Evolutionary conservation across 1,139 yeast genomes (phyloP), one percentile per base, ranked within the genome.

Genomic region (Casaregolazyma lundiana): DNA sequence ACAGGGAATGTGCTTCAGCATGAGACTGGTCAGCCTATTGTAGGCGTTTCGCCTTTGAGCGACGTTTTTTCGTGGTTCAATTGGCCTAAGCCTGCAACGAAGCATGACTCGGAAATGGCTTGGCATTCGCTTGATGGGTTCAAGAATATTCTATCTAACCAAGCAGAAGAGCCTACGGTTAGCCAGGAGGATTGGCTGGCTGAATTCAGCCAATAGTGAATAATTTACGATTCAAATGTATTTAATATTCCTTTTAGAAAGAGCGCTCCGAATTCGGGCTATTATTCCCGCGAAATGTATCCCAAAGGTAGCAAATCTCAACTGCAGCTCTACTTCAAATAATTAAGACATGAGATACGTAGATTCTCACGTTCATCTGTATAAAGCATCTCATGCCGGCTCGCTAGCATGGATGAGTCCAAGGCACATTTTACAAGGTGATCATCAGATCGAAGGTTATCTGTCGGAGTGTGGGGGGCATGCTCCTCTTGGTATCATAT

Each of bases 301-400:
- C n/a, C n/a, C n/a, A n/a, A n/a, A n/a, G n/a, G n/a, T n/a, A n/a
- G n/a, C n/a, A n/a, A n/a, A n/a, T n/a, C n/a, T n/a, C n/a, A n/a
- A n/a, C n/a, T n/a, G n/a, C n/a, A n/a, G n/a, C n/a, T n/a, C n/a
- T n/a, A n/a, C n/a, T n/a, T n/a, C n/a, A n/a, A n/a, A n/a, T n/a
- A n/a, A n/a, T n/a, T n/a, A n/a, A n/a, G n/a, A n/a, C n/a, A n/a
- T n/a, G n/a, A n/a, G n/a, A n/a, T n/a, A n/a, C n/a, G n/a, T n/a
- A n/a, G 71, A 67, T 45, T 53, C 70, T 1, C 71, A 67, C 48
- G 62, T 67, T 36, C 71, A 67, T 43, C 45, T 67, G 13, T 66
- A 56, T 48, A 59, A 62, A 3, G 39, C 49, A 16, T 43, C 53
- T 5, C 62, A 61, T 40, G 43, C 55, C 6, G 21, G 37, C 3